phyloP scores from a whole-genome alignment of 129 eudicot genomes.

The Chrysanthemum lavandulifolium region DNA sequence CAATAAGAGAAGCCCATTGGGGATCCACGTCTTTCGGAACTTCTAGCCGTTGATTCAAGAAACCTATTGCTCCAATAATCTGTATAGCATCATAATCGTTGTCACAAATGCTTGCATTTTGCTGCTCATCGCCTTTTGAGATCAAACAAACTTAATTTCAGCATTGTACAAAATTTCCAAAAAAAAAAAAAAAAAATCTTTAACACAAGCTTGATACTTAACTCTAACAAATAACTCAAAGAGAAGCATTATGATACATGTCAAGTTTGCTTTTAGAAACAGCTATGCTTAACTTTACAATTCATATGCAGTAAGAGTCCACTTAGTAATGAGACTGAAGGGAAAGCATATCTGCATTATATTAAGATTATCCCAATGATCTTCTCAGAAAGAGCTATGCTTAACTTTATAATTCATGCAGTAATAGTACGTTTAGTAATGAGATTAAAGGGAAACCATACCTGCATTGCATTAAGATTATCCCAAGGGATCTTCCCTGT shows the following conservation, averaged over 20 bases:
- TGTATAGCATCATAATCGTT: slow-evolving; percentile 22
- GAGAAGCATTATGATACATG: no score
- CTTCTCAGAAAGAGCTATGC: slow-evolving; percentile 7
- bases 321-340: neutral
- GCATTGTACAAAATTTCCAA: neutral
- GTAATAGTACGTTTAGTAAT: no score
- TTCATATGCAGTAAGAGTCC: no score
- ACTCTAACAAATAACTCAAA: no score
- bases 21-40: slow-evolving; percentile 70
- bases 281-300: no score
- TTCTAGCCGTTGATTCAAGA: slow-evolving; percentile 76
- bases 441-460: slow-evolving; percentile 13
- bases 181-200: neutral
- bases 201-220: no score
- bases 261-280: no score
- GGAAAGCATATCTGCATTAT: slow-evolving; percentile 61
- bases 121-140: neutral
- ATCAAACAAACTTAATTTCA: slow-evolving; percentile 1
- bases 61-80: slow-evolving; percentile 88
- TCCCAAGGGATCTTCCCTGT: slow-evolving; percentile 92
- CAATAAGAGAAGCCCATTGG: slow-evolving; percentile 65
- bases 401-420: no score
- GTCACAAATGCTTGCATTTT: neutral
- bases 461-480: slow-evolving; percentile 80
- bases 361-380: slow-evolving; percentile 88